Evolutionary conservation across 345 rosid genomes (phyloP), one percentile per base, ranked within the genome.

Genomic region (Sonneratia caseolaris): DNA sequence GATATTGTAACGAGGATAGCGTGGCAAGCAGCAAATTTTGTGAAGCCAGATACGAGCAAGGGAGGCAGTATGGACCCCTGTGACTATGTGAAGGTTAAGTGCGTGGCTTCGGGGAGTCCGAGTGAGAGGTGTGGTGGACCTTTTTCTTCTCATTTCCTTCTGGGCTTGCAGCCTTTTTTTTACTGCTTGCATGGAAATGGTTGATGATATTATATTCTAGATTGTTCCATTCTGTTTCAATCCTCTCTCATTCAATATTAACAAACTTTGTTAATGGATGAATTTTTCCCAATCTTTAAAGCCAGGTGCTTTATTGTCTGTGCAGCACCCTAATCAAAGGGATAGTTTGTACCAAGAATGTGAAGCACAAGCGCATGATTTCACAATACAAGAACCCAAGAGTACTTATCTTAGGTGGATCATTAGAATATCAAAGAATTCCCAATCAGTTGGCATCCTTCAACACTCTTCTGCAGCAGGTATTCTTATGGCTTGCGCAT

Each of bases 1-100:
- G 95, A 89, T 79, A 83, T 89, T 73, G 86, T 92, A 74, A 88
- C 97, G 11, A 59, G 77, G 70, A 51, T 92, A 74, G 96, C 99
- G 13, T 91, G 94, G 97, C 95, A 92, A 83, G 98, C 98, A 78
- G 99, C 99, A 0, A 91, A 75, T 77, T 96, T 85, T 79, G 96
- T 96, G 73, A 96, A 89, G 79, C 99, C 99, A 13, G 97, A 96
- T 82, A 96, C 97, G 75, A 89, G 97, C 82, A 86, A 80, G 74
- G 99, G 98, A 36, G 99, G 99, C 75, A 96, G 98, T 82, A 96
- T 96, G 99, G 99, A 96, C 82, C 99, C 99, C 5, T 89, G 76
- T 70, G 81, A 96, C 74, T 96, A 96, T 79, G 96, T 96, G 75
- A 92, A 96, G 81, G 88, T 96, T 67, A 96, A 96, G 77, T 96